Evolutionary conservation across 345 rosid species (phyloP).

Genomic region (Arabidopsis suecica): DNA sequence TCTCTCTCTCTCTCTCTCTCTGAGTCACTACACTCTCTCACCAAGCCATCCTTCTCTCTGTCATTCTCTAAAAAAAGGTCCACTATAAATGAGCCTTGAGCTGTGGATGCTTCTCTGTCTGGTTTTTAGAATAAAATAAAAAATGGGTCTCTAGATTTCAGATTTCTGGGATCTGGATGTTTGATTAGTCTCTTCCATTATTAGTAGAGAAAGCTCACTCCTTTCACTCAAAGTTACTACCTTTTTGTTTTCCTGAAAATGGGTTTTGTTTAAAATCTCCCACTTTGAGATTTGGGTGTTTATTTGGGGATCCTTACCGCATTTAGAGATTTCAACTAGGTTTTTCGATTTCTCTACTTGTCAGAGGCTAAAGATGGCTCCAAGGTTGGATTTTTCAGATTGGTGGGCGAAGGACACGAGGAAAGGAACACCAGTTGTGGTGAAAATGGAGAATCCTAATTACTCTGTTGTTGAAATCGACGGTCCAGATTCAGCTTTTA

Average conservation of each 20-base stretch:
- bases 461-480: slow-evolving; percentile 84
- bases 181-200: slow-evolving; percentile 25
- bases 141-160: slow-evolving; percentile 47
- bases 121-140: slow-evolving; percentile 17
- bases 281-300: slow-evolving; percentile 32
- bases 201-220: slow-evolving; percentile 32
- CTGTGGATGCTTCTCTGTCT: slow-evolving; percentile 49
- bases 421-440: slow-evolving; percentile 84
- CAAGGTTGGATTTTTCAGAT: slow-evolving; percentile 67
- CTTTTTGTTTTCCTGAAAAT: slow-evolving; percentile 30
- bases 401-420: slow-evolving; percentile 71
- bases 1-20: slow-evolving; percentile 32
- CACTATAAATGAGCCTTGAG: slow-evolving; percentile 48
- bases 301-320: slow-evolving; percentile 32
- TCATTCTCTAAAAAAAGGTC: slow-evolving; percentile 41
- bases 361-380: slow-evolving; percentile 56
- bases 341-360: slow-evolving; percentile 9
- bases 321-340: slow-evolving; percentile 26
- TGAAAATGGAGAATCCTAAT: slow-evolving; percentile 86
- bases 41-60: slow-evolving; percentile 45
- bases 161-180: slow-evolving; percentile 57
- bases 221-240: slow-evolving; percentile 34
- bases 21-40: slow-evolving; percentile 48
- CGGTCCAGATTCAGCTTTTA: slow-evolving; percentile 86
- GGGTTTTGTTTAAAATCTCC: slow-evolving; percentile 35